Conservation (phyloP, 352 stramenopile species). For the Halophytophthora polymorphica region DNA sequence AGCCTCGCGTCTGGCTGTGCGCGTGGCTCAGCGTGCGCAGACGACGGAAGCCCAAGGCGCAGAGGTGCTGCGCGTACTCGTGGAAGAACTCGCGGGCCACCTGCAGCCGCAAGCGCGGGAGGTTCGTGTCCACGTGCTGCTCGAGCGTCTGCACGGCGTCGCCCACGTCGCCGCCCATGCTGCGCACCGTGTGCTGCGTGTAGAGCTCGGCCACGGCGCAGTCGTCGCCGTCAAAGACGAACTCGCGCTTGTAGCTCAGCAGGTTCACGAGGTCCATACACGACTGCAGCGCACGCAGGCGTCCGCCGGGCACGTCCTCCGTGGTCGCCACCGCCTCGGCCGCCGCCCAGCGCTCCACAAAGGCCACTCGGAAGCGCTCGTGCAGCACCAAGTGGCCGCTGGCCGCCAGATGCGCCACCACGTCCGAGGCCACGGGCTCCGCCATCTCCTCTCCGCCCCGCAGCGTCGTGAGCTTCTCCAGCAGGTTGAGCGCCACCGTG, state of each 20-base stretch:
- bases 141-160: constrained; percentile 63
- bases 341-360: constrained; percentile 63
- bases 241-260: constrained; percentile 83
- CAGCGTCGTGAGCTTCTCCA: constrained; percentile 45
- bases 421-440: constrained; percentile 45
- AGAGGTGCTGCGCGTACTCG: constrained; percentile 60
- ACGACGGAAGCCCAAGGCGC: constrained; percentile 60
- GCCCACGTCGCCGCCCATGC: constrained; percentile 62
- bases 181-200: constrained; percentile 69
- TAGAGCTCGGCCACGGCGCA: constrained; percentile 71
- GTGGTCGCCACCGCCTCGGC: constrained; percentile 45
- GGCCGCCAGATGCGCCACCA: constrained; percentile 50
- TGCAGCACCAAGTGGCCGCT: constrained; percentile 62
- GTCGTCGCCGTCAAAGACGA: constrained; percentile 77
- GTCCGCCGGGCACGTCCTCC: constrained; percentile 37
- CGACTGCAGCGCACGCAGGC: constrained; percentile 57
- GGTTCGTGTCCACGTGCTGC: constrained; percentile 67
- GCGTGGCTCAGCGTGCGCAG: constrained; percentile 35
- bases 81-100: constrained; percentile 73
- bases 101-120: constrained; percentile 63
- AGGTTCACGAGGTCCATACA: constrained; percentile 85
- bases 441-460: constrained; percentile 41
- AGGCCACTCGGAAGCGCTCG: constrained; percentile 73
- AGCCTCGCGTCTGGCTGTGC: constrained; percentile 19
- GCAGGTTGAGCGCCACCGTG: constrained; percentile 44